Conservation (phyloP, 768 basidiomycete species). For the Suillus variegatus region DNA sequence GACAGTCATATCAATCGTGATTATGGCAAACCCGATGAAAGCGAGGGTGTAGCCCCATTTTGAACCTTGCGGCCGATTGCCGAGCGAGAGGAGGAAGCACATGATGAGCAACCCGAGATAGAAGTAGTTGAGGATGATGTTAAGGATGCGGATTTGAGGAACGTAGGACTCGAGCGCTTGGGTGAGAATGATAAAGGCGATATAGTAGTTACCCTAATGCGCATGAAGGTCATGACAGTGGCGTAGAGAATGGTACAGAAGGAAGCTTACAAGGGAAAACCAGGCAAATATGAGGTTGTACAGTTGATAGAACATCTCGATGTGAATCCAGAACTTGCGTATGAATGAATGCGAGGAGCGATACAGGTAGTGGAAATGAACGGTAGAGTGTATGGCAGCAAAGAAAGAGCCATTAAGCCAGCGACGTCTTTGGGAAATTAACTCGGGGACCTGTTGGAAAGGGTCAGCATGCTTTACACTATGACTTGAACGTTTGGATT, state of each 20-base stretch:
- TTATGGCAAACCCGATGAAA: constrained; percentile 83
- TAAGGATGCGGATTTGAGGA: constrained; percentile 67
- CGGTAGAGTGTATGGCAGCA: constrained; percentile 87
- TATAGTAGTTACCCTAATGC: constrained; percentile 82
- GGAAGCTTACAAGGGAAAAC: constrained; percentile 70
- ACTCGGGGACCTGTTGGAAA: constrained; percentile 69
- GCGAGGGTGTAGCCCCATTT: constrained; percentile 86
- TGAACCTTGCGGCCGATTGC: constrained; percentile 89
- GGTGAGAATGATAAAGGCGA: constrained; percentile 80
- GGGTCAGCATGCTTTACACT: neutral
- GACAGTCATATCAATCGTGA: constrained; percentile 97
- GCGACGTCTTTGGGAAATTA: constrained; percentile 92
- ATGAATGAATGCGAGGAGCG: constrained; percentile 80
- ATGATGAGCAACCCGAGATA: constrained; percentile 86
- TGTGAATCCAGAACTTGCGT: constrained; percentile 92
- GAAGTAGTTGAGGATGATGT: constrained; percentile 79
- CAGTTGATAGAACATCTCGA: constrained; percentile 89
- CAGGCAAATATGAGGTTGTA: constrained; percentile 93
- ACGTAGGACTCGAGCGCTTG: constrained; percentile 68
- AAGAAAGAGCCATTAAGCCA: constrained; percentile 99
- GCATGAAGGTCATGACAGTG: neutral
- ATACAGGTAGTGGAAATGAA: constrained; percentile 96
- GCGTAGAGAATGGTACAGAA: constrained; percentile 1
- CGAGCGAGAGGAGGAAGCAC: constrained; percentile 86
- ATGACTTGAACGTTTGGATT: constrained; percentile 11